Evolutionary conservation across 441 rosid genomes (phyloP), one percentile per base, ranked within the genome.

Genomic region (Gossypium gossypioides): DNA sequence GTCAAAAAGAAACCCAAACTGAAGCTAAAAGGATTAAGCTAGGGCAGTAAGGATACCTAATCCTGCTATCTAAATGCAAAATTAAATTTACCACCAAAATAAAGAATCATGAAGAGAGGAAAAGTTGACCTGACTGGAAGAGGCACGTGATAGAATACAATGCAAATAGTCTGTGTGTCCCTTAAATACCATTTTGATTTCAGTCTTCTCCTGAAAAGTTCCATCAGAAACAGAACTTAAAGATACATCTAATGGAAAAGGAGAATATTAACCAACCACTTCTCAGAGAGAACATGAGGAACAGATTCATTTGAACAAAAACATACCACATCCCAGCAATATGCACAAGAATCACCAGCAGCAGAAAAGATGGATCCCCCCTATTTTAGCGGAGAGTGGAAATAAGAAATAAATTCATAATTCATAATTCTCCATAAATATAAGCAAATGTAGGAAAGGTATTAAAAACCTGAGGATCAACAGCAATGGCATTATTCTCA

Each of bases 281-380:
- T 68, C 48, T 12, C 37, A 22, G 18, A 37, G 29, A 62, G 73
- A 22, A 80, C 12, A 55, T 52, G 16, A 58, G 56, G 4, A 44
- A 75, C 6, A 70, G 60, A 71, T 71, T 78, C 76, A 75, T 66
- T 75, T 72, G 74, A 80, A 64, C 46, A 76, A 67, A 81, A 74
- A 80, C 89, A 75, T 93, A 91, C 98, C 96, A 90, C 80, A 80
- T 94, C 99, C 97, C 97, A 94, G 78, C 97, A 89, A 84, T 94
- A 92, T 9, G 96, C 97, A 72, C 86, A 85, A 79, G 94, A 94
- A 82, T 90, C 97, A 77, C 97, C 97, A 21, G 91, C 89, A 44
- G 94, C 97, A 0, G 99, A 86, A 75, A 84, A 92, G 67, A 94
- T 78, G 75, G 91, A 84, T 72, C 91, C 97, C 44, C 82, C 79